phyloP scores from a whole-genome alignment of 371 early-diverging fungal genomes.

The Mortierella sp. region DNA sequence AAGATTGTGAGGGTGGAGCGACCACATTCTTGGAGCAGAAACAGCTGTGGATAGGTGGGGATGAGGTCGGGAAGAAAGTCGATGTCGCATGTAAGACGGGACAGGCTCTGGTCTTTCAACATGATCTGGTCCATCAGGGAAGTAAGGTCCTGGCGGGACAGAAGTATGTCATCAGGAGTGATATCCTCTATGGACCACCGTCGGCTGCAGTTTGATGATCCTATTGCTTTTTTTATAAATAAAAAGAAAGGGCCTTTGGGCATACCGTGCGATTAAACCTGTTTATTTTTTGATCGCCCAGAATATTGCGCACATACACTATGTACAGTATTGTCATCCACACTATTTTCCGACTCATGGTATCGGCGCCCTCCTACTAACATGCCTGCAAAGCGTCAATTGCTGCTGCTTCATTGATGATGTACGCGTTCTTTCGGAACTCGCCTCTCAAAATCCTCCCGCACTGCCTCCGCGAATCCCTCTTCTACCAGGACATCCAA shows the following conservation, averaged over 20 bases:
- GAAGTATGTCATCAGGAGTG: constrained; percentile 55
- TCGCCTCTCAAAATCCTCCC: constrained; percentile 32
- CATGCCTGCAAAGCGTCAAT: too few relatives aligned
- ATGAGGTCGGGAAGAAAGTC: constrained; percentile 5
- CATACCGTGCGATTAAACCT: too few relatives aligned
- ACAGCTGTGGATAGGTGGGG: neutral
- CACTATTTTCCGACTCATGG: too few relatives aligned
- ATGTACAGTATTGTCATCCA: too few relatives aligned
- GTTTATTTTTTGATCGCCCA: too few relatives aligned
- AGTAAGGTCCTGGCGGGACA: constrained; percentile 34
- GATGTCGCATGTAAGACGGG: constrained; percentile 43
- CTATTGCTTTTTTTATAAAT: neutral
- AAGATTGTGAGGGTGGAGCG: constrained; percentile 56
- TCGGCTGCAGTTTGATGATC: neutral
- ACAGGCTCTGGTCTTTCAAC: constrained; percentile 57
- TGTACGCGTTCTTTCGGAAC: too few relatives aligned
- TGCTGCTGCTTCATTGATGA: too few relatives aligned
- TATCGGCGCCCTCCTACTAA: too few relatives aligned
- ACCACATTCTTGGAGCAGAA: constrained; percentile 56
- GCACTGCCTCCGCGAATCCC: constrained; percentile 23
- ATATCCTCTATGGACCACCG: constrained; percentile 48
- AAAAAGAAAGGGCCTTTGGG: neutral
- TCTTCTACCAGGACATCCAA: constrained; percentile 53
- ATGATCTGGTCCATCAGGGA: constrained; percentile 55
- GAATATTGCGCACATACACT: too few relatives aligned